These are phyloP conservation scores for Tolypocladium pustulatum DNA, from an alignment of 2,329 filamentous ascomycete species.

Conservation along the genomic window DNA sequence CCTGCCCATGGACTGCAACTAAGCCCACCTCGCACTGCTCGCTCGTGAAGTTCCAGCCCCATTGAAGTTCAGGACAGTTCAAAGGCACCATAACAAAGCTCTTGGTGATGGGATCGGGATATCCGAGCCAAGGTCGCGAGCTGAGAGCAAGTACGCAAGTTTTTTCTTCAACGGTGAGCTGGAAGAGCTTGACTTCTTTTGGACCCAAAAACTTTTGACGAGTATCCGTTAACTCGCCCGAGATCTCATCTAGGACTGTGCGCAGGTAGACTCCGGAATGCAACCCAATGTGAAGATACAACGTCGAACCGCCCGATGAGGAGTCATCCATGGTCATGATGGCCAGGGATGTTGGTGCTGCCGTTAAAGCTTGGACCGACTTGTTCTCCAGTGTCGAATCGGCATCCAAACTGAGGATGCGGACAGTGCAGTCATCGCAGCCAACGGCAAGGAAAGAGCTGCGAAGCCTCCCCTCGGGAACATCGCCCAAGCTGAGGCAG, in stretches of 20 bases:
- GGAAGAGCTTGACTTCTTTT: conserved; percentile 80
- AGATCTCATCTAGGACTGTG: conserved; percentile 89
- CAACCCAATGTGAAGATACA: conserved; percentile 92
- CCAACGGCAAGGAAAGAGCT: conserved; percentile 93
- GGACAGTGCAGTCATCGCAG: conserved; percentile 92
- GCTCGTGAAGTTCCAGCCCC: conserved; percentile 93
- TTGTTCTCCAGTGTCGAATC: conserved; percentile 88
- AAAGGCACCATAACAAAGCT: conserved; percentile 88
- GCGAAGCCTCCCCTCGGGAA: conserved; percentile 78
- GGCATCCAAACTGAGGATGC: conserved; percentile 80
- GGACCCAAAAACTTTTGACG: conserved; percentile 89
- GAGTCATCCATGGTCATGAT: conserved; percentile 97
- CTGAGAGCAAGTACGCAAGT: conserved; percentile 82
- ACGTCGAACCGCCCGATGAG: conserved; percentile 73
- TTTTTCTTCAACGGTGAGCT: conserved; percentile 77
- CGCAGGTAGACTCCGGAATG: conserved; percentile 93
- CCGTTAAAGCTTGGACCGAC: conserved; percentile 86
- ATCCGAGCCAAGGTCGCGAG: conserved; percentile 92
- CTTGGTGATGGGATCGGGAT: conserved; percentile 77
- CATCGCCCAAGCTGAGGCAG: conserved; percentile 83
- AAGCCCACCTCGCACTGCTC: conserved; percentile 90
- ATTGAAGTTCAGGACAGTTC: conserved; percentile 79
- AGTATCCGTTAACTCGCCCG: conserved; percentile 90
- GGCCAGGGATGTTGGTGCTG: conserved; percentile 75
- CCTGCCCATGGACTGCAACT: conserved; percentile 85